Conservation (phyloP, 108 stramenopile genomes). For the Discostella stelligeroides region DNA sequence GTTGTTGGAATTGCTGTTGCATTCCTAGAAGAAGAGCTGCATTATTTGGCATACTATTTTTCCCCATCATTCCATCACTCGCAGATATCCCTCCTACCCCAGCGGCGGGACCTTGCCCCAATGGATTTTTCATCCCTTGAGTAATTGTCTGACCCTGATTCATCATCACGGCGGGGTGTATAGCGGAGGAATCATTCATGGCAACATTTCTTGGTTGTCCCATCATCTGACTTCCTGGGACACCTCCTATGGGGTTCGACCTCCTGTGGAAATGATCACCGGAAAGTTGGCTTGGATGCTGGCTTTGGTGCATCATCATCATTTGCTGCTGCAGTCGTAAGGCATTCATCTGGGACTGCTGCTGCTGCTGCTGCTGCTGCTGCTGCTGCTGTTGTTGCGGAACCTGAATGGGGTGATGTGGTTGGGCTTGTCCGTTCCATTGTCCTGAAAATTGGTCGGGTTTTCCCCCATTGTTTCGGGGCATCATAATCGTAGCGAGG, state of each 20-base stretch:
- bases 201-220: not conserved
- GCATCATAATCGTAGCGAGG: conserved; percentile 5
- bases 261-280: no score
- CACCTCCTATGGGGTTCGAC: conserved; percentile 1
- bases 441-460: not conserved
- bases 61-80: not conserved
- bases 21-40: not conserved
- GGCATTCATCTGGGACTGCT: conserved; percentile 11
- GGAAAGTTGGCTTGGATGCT: no score
- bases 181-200: not conserved
- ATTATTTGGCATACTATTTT: not conserved
- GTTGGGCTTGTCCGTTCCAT: not conserved
- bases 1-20: conserved; percentile 7
- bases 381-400: no score
- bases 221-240: not conserved
- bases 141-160: no score
- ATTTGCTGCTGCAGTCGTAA: conserved; percentile 27
- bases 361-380: conserved; percentile 2
- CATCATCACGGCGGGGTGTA: not conserved
- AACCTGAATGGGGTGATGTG: no score
- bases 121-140: not conserved
- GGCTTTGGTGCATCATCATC: conserved; percentile 15
- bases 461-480: no score
- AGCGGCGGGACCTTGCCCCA: not conserved
- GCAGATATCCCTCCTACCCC: not conserved